These are phyloP conservation scores for Panicum hallii DNA, from an alignment of 202 grass and related monocot genomes.

Conservation along the genomic window DNA sequence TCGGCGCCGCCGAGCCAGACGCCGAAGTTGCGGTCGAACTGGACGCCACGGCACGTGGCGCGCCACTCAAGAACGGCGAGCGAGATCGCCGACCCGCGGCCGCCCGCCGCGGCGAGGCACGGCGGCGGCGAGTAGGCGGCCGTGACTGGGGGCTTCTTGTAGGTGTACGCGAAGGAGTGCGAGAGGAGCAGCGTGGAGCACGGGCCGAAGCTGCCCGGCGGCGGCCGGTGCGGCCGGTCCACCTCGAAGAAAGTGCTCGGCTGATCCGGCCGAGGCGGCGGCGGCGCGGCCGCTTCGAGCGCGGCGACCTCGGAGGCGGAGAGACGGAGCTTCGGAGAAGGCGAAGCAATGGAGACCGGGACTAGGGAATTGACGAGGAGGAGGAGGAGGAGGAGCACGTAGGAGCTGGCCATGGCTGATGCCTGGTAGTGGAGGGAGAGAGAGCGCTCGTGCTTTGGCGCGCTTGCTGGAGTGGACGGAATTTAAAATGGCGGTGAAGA, in stretches of 20 bases:
- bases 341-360: neutral
- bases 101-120: slow-evolving; percentile 30
- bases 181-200: slow-evolving; percentile 61
- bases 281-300: slow-evolving; percentile 12
- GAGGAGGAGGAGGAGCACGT: slow-evolving; percentile 11
- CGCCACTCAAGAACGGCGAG: slow-evolving; percentile 61
- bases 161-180: slow-evolving; percentile 62
- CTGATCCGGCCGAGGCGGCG: neutral
- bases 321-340: slow-evolving; percentile 42
- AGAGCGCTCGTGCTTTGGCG: slow-evolving; percentile 40
- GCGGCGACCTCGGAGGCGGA: slow-evolving; percentile 32
- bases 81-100: slow-evolving; percentile 38
- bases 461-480: slow-evolving; percentile 15
- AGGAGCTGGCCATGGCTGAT: slow-evolving; percentile 35
- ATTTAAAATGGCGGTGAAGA: slow-evolving; percentile 45
- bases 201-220: slow-evolving; percentile 39
- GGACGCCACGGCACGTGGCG: slow-evolving; percentile 56
- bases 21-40: slow-evolving; percentile 67
- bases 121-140: slow-evolving; percentile 44
- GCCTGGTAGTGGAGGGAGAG: neutral
- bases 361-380: neutral
- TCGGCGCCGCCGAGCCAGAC: slow-evolving; percentile 70
- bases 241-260: slow-evolving; percentile 83
- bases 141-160: slow-evolving; percentile 49
- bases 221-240: slow-evolving; percentile 56